These are phyloP conservation scores for Marasmius sp. DNA, from an alignment of 1,284 basidiomycete species.

Conservation along the genomic window DNA sequence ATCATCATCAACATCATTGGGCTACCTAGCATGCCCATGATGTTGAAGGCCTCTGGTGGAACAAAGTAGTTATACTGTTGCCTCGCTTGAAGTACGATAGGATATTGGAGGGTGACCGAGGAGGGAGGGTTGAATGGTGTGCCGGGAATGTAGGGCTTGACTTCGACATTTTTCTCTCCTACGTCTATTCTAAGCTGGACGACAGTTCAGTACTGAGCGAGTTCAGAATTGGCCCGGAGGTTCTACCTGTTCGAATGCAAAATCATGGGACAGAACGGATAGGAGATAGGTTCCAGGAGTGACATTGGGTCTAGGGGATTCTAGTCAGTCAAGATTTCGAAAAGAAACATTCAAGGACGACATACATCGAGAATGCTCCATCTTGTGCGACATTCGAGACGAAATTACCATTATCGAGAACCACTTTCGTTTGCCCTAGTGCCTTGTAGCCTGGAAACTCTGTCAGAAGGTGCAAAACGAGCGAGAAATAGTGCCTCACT, in stretches of 20 bases:
- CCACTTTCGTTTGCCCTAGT: slow-evolving; percentile 57
- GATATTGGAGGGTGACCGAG: slow-evolving; percentile 62
- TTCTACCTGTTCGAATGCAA: slow-evolving; percentile 65
- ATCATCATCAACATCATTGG: slow-evolving; percentile 90
- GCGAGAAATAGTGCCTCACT: slow-evolving; percentile 36
- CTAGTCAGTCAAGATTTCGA: slow-evolving; percentile 5
- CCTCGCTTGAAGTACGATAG: slow-evolving; percentile 55
- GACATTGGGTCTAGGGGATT: slow-evolving; percentile 54
- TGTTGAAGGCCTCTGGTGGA: slow-evolving; percentile 70
- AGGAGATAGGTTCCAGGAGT: slow-evolving; percentile 65
- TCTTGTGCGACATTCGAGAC: slow-evolving; percentile 52
- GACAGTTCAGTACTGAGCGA: background rate
- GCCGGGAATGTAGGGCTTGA: slow-evolving; percentile 65
- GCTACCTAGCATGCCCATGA: slow-evolving; percentile 78
- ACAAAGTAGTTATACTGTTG: slow-evolving; percentile 66
- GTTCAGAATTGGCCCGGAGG: no score
- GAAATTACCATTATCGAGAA: slow-evolving; percentile 58
- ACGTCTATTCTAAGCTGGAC: slow-evolving; percentile 66
- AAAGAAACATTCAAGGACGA: slow-evolving; percentile 9
- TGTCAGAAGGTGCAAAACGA: background rate
- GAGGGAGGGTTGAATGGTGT: slow-evolving; percentile 67
- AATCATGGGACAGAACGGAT: slow-evolving; percentile 63
- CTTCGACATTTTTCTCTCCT: slow-evolving; percentile 44
- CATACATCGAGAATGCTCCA: slow-evolving; percentile 68
- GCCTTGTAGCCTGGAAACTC: slow-evolving; percentile 36